Evolutionary conservation across 768 basidiomycete genomes (phyloP), one percentile per base, ranked within the genome.

Genomic region (Nidula microcarpa): DNA sequence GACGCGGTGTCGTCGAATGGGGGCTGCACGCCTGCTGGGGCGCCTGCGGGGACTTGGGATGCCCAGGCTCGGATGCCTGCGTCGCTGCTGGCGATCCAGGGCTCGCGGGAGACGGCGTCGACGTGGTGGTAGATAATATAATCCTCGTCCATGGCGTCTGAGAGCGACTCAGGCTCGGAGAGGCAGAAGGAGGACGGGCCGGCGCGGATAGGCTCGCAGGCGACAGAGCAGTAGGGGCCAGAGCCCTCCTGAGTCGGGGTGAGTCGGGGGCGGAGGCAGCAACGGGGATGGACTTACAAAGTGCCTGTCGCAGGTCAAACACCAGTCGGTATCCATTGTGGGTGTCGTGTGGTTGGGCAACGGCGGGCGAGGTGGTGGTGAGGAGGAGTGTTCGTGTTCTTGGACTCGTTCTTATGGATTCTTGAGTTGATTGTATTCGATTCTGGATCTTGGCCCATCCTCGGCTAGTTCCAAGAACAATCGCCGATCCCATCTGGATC

Each of bases 251-350:
- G 54, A 41, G 50, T 32, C n/a, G 23, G 18, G 55, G 53, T 46
- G 51, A 51, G 51, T 54, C n/a, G 62, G 56, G 60, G 66, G 64
- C 54, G 57, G 47, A 17, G 43, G 55, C 3, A n/a, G 37, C 33
- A 37, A 32, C 34, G 18, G 50, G 54, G 37, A 45, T 51, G 47
- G 46, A 79, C 82, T 36, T 65, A 81, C 86, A 57, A 85, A 67
- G 58, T 76, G 79, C 57, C 77, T 75, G 58, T 77, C 74, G 74
- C 87, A 90, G 52, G 75, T 73, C 58, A 89, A 73, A 65, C 87
- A 90, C 84, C 84, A 87, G 72, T 87, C 80, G 58, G 79, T 76
- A 68, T 87, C 86, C 78, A 86, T 82, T 69, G 66, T 23, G 56
- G 51, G 60, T 62, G 48, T 10, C 44, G 41, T 49, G 61, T 51